Percentiles rank a stretch among this genome's conserved stretches.
Evolutionary conservation across 176 grass and related monocot species (phyloP).

Genomic region (Urochloa ruziziensis): DNA sequence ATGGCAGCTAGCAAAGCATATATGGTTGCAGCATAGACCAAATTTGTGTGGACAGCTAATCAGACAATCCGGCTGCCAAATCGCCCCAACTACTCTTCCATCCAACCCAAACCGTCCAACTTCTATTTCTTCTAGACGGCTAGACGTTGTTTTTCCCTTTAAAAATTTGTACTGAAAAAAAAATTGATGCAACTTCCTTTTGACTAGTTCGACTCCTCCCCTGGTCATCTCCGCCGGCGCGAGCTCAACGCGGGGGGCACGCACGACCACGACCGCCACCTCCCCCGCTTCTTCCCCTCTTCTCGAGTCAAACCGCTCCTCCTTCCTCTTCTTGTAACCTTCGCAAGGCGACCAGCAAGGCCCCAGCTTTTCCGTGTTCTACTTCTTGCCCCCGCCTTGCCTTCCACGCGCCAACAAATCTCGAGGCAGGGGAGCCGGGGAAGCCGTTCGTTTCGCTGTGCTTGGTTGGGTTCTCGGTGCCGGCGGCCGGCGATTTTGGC

Average conservation of each 20-base stretch:
- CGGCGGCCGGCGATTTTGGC: background rate
- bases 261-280: slow-evolving; percentile 23
- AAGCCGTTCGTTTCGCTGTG: background rate
- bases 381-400: background rate
- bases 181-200: background rate
- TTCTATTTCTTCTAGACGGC: too few species aligned
- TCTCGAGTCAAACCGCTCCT: slow-evolving; percentile 29
- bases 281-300: background rate
- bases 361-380: slow-evolving; percentile 10
- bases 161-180: background rate
- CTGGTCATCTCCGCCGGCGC: slow-evolving; percentile 45
- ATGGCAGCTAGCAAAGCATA: background rate
- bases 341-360: slow-evolving; percentile 25
- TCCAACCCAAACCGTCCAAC: slow-evolving; percentile 5
- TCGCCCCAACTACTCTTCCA: slow-evolving; percentile 1
- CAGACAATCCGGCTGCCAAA: background rate
- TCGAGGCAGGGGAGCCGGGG: background rate
- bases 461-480: background rate
- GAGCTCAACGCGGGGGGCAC: slow-evolving; percentile 34
- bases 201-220: slow-evolving; percentile 7
- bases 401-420: slow-evolving; percentile 11
- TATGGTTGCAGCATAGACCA: background rate
- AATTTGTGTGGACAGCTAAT: background rate
- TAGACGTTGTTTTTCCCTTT: background rate
- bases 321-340: slow-evolving; percentile 38